Evolutionary conservation across 192 early-diverging fungal species (phyloP).

Genomic region (Rhizophagus prolifer): DNA sequence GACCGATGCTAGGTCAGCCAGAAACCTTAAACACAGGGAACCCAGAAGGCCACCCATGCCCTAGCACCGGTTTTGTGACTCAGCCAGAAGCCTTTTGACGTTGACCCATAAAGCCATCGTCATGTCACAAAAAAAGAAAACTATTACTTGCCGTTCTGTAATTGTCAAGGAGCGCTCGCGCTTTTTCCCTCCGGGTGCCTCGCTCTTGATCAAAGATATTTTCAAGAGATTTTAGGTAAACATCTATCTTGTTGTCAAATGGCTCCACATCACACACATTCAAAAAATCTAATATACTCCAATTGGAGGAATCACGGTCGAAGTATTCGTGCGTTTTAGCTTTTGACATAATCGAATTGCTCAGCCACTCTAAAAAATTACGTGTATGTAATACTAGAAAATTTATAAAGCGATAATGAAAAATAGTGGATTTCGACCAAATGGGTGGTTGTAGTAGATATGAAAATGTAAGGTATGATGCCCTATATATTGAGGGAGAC

Average conservation of each 20-base stretch:
- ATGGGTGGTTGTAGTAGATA: no score
- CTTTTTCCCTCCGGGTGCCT: not conserved
- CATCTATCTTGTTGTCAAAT: slow-evolving; percentile 20
- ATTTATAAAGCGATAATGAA: no score
- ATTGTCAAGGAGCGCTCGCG: not conserved
- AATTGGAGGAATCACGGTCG: not conserved
- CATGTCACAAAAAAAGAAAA: slow-evolving; percentile 22
- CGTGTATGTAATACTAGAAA: no score
- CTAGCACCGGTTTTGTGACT: slow-evolving; percentile 29
- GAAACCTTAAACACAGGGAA: slow-evolving; percentile 26
- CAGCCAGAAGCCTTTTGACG: slow-evolving; percentile 13
- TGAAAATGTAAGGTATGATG: no score
- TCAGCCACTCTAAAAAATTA: no score
- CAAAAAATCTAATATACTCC: slow-evolving; percentile 19
- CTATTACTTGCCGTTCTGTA: slow-evolving; percentile 22
- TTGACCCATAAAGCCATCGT: not conserved
- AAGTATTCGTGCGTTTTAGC: not conserved
- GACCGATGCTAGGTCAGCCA: slow-evolving; percentile 23
- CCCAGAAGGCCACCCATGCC: slow-evolving; percentile 19
- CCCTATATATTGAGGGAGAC: no score
- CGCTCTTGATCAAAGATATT: slow-evolving; percentile 2
- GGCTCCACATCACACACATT: not conserved
- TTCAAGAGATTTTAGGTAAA: slow-evolving; percentile 17
- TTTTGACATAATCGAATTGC: not conserved
- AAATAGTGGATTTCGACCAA: no score